These are phyloP conservation scores for Talaromyces amestolkiae DNA, from an alignment of 2,329 filamentous ascomycete genomes.

Conservation along the genomic window DNA sequence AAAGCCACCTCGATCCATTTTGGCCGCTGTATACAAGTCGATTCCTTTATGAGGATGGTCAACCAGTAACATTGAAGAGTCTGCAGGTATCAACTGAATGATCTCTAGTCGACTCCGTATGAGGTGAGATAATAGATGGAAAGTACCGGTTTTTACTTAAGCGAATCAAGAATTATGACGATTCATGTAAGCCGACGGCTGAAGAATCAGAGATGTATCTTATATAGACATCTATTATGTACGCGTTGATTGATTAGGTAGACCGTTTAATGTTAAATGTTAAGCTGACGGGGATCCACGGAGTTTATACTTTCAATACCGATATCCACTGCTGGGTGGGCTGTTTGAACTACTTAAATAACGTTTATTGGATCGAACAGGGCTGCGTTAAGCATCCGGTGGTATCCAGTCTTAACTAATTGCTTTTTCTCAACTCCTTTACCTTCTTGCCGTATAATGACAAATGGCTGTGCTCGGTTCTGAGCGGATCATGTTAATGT, in stretches of 20 bases:
- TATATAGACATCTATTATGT: background rate
- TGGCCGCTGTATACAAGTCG: background rate
- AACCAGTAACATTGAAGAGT: background rate
- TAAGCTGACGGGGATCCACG: background rate
- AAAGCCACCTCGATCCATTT: conserved; percentile 13
- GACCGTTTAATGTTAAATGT: background rate
- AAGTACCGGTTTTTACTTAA: background rate
- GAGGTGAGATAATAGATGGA: background rate
- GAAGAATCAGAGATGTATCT: background rate
- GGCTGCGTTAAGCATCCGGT: background rate
- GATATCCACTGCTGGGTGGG: background rate
- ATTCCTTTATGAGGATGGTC: background rate
- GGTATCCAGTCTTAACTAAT: background rate
- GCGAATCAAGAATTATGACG: background rate
- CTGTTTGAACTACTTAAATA: background rate
- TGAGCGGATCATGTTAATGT: background rate
- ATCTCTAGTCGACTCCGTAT: background rate
- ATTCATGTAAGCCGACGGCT: background rate
- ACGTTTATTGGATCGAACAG: background rate
- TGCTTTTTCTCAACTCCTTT: background rate
- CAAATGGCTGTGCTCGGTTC: background rate
- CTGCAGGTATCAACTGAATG: background rate
- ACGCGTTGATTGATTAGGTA: background rate
- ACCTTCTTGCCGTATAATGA: background rate
- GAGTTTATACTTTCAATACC: background rate